Percentiles rank a stretch among this genome's conserved stretches.
Conservation (phyloP, 352 stramenopile genomes). For the Pythium myriotylum region DNA sequence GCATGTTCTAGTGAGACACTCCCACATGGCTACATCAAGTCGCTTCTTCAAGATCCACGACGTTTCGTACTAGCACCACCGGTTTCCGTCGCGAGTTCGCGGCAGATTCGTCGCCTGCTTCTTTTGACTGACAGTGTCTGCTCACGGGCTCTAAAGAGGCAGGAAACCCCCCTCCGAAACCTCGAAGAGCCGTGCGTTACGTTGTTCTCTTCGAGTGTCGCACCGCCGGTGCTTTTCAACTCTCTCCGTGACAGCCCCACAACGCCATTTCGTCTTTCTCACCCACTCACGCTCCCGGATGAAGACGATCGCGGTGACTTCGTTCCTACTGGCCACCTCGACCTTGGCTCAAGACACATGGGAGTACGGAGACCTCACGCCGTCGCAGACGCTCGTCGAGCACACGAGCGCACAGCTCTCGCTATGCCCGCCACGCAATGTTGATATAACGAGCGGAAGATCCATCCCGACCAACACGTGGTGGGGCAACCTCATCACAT, state of each 20-base stretch:
- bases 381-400: slow-evolving; percentile 36
- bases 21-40: too few relatives aligned
- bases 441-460: slow-evolving; percentile 41
- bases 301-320: slow-evolving; percentile 1
- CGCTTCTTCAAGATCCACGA: too few relatives aligned
- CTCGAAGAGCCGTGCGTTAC: background rate
- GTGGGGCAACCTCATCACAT: slow-evolving; percentile 85
- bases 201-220: background rate
- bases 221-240: background rate
- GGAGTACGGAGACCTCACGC: slow-evolving; percentile 43
- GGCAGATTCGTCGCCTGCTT: slow-evolving; percentile 3
- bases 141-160: background rate
- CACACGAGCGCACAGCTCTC: slow-evolving; percentile 38
- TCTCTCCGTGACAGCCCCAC: background rate
- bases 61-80: background rate
- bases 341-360: slow-evolving; percentile 41
- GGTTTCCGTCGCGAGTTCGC: background rate
- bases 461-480: slow-evolving; percentile 79
- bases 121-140: background rate
- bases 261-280: slow-evolving; percentile 1
- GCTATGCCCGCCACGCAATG: slow-evolving; percentile 61
- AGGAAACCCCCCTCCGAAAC: background rate
- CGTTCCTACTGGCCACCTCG: background rate
- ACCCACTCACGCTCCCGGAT: slow-evolving; percentile 4
- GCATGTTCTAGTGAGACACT: too few relatives aligned